A percentile compares a stretch with the other conserved stretches of the same genome.
Conservation (phyloP, 352 stramenopile species). For the Globisporangium lucens region DNA sequence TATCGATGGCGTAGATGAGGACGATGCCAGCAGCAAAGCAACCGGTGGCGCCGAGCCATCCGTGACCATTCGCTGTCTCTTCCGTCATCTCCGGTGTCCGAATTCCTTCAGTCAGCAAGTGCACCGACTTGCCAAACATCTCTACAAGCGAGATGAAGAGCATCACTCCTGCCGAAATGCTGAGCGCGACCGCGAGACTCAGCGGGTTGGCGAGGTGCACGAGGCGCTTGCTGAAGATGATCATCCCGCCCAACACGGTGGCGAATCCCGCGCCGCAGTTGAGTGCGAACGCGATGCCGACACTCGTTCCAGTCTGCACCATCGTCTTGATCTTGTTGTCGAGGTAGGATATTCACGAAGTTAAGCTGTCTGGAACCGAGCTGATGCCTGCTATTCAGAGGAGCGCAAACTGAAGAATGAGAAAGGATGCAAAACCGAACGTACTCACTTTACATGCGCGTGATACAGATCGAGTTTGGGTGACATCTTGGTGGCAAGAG, state of each 20-base stretch:
- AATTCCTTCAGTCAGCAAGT: conserved; percentile 40
- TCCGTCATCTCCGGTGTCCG: conserved; percentile 26
- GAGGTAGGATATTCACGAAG: background rate
- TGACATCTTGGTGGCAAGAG: background rate
- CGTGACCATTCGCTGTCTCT: conserved; percentile 28
- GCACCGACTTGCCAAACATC: conserved; percentile 45
- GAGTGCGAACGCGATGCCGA: conserved; percentile 46
- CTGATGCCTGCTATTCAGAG: too few species aligned
- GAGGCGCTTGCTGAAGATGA: conserved; percentile 69
- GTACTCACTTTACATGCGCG: background rate
- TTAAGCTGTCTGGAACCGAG: too few species aligned
- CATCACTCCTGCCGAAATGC: conserved; percentile 65
- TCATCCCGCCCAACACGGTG: conserved; percentile 56
- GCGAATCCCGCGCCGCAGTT: conserved; percentile 49
- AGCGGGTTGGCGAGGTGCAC: conserved; percentile 56
- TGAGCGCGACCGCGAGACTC: conserved; percentile 54
- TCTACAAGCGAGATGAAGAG: conserved; percentile 75
- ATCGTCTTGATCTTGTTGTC: conserved; percentile 19
- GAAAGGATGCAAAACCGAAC: background rate
- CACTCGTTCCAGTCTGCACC: conserved; percentile 30
- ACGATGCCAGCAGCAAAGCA: conserved; percentile 86
- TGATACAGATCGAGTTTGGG: background rate
- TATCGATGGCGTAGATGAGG: conserved; percentile 50
- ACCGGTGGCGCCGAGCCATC: conserved; percentile 75
- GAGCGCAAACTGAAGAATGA: background rate